Conservation (phyloP, 2,329 filamentous ascomycete species). For the Hymenoscyphus fructigenus region DNA sequence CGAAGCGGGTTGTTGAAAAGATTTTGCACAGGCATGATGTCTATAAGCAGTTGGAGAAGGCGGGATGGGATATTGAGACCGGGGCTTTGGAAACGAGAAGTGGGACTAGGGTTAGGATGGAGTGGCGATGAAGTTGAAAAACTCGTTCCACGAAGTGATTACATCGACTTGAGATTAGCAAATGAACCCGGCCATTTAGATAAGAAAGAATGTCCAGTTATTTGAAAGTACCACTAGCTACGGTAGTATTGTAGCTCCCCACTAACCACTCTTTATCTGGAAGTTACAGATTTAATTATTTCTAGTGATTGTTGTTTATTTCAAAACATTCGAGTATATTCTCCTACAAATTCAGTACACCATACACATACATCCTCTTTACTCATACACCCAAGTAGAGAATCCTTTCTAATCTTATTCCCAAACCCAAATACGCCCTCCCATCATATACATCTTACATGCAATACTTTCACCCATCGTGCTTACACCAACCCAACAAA, state of each 20-base stretch:
- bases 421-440: not conserved
- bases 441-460: not conserved
- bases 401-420: not conserved
- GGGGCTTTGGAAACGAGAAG: slow-evolving; percentile 65
- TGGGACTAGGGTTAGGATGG: slow-evolving; percentile 41
- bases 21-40: slow-evolving; percentile 32
- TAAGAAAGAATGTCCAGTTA: too few species aligned
- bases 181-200: too few species aligned
- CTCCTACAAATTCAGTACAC: slow-evolving; percentile 7
- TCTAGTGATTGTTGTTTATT: not conserved
- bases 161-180: too few species aligned
- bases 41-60: slow-evolving; percentile 36
- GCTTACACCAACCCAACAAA: slow-evolving; percentile 49
- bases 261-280: too few species aligned
- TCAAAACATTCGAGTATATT: not conserved
- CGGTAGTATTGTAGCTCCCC: too few species aligned
- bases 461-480: slow-evolving; percentile 3
- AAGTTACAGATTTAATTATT: not conserved
- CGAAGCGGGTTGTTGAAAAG: not conserved
- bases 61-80: slow-evolving; percentile 66
- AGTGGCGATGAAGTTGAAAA: not conserved
- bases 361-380: not conserved
- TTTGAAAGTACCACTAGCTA: too few species aligned
- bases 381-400: slow-evolving; percentile 2
- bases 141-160: too few species aligned